phyloP scores from a whole-genome alignment of 2,329 filamentous ascomycete genomes.

The Fusarium nodosum region DNA sequence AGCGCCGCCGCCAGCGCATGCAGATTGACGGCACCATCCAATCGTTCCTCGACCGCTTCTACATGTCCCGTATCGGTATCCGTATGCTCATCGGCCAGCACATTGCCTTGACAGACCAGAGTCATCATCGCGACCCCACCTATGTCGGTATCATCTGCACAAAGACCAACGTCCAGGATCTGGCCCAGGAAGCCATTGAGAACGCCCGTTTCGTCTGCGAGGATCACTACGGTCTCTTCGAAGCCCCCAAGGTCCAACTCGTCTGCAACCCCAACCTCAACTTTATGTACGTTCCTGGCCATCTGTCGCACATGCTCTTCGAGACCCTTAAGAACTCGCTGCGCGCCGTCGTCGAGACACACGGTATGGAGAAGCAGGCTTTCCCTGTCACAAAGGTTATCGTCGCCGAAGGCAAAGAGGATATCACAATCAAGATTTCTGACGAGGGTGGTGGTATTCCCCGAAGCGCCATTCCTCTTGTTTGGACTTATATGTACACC shows the following conservation, averaged over 20 bases:
- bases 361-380: slow-evolving; percentile 94
- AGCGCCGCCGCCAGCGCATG: slow-evolving; percentile 94
- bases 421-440: slow-evolving; percentile 98
- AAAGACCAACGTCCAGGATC: slow-evolving; percentile 94
- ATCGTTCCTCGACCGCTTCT: slow-evolving; percentile 97
- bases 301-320: slow-evolving; percentile 99
- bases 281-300: slow-evolving; percentile 99
- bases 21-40: slow-evolving; percentile 99
- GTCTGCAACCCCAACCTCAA: slow-evolving; percentile 94
- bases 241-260: slow-evolving; percentile 95
- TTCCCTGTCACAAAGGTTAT: slow-evolving; percentile 98
- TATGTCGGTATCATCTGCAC: slow-evolving; percentile 99
- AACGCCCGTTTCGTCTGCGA: slow-evolving; percentile 99
- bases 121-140: slow-evolving; percentile 86
- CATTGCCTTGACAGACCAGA: slow-evolving; percentile 95
- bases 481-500: slow-evolving; percentile 99
- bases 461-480: slow-evolving; percentile 89
- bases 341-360: slow-evolving; percentile 94
- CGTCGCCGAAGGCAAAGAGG: slow-evolving; percentile 96
- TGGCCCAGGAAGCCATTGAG: slow-evolving; percentile 97
- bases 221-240: slow-evolving; percentile 97
- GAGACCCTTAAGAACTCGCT: slow-evolving; percentile 99
- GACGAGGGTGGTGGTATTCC: slow-evolving; percentile 98
- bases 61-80: slow-evolving; percentile 99
- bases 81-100: slow-evolving; percentile 99